Evolutionary conservation across 352 stramenopile species (phyloP).

Genomic region (Phytophthora multivora): DNA sequence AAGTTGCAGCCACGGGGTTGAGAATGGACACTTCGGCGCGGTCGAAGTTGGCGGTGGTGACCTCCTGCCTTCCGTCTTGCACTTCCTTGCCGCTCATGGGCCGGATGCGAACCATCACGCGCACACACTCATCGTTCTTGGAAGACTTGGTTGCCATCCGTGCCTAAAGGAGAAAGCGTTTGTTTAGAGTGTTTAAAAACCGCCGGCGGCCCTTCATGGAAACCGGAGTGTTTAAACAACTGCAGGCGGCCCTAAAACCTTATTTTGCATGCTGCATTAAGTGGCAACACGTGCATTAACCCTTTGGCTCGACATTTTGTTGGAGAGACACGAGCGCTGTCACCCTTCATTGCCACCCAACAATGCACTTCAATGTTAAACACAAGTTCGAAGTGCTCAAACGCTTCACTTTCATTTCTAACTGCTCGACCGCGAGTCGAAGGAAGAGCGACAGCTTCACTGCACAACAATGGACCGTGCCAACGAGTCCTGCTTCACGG

Average conservation of each 20-base stretch:
- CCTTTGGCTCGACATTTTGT: too few species aligned
- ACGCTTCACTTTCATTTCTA: conserved; percentile 3
- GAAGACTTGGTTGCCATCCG: conserved; percentile 46
- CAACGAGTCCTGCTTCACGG: not conserved
- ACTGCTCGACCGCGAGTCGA: not conserved
- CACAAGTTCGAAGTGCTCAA: not conserved
- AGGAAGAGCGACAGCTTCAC: not conserved
- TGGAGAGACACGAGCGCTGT: too few species aligned
- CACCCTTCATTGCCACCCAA: not conserved
- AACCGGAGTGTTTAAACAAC: conserved; percentile 15
- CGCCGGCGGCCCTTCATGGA: conserved; percentile 13
- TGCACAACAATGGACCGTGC: not conserved
- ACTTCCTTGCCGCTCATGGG: conserved; percentile 95
- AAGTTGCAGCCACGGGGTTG: conserved; percentile 74
- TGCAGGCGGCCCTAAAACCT: conserved; percentile 8
- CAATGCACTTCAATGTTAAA: not conserved
- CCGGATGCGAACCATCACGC: conserved; percentile 96
- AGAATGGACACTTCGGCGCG: conserved; percentile 89
- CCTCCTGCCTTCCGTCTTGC: conserved; percentile 89
- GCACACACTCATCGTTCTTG: conserved; percentile 93
- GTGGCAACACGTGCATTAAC: too few species aligned
- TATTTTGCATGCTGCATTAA: too few species aligned
- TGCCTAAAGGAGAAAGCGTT: not conserved
- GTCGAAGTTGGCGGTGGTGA: conserved; percentile 90
- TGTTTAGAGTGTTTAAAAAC: conserved; percentile 5